These are phyloP conservation scores for Takakia lepidozioides DNA, from an alignment of 225 moss, liverwort and hornwort genomes.

Conservation along the genomic window DNA sequence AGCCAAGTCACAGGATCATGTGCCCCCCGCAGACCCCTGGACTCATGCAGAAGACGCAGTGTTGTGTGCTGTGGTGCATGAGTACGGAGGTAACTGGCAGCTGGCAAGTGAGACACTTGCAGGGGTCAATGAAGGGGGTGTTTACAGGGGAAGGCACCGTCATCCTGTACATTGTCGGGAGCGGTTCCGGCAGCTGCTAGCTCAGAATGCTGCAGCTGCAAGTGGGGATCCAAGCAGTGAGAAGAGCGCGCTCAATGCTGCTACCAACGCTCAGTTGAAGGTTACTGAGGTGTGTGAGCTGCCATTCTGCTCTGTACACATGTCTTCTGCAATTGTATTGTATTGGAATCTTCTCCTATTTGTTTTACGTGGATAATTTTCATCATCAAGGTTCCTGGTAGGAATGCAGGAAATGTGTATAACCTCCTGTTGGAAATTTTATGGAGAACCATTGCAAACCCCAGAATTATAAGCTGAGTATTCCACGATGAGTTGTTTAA, in stretches of 20 bases:
- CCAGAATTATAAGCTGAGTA: too few relatives aligned
- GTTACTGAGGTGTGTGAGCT: slow-evolving; percentile 74
- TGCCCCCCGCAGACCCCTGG: slow-evolving; percentile 67
- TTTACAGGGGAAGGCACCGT: slow-evolving; percentile 79
- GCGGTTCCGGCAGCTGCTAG: slow-evolving; percentile 87
- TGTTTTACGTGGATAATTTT: too few relatives aligned
- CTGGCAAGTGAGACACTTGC: slow-evolving; percentile 83
- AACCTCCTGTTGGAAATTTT: too few relatives aligned
- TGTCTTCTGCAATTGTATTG: too few relatives aligned
- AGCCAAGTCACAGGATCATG: slow-evolving; percentile 44
- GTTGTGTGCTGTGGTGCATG: slow-evolving; percentile 93
- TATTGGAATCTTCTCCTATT: too few relatives aligned
- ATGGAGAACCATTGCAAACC: too few relatives aligned
- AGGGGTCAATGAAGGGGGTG: slow-evolving; percentile 71
- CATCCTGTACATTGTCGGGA: slow-evolving; percentile 84
- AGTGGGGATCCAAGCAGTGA: slow-evolving; percentile 66
- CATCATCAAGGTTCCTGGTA: too few relatives aligned
- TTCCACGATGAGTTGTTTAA: too few relatives aligned
- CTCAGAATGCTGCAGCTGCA: slow-evolving; percentile 61
- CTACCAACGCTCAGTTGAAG: slow-evolving; percentile 61
- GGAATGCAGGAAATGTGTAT: too few relatives aligned
- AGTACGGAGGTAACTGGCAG: slow-evolving; percentile 98
- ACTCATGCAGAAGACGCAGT: slow-evolving; percentile 80
- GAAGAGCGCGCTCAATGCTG: slow-evolving; percentile 47
- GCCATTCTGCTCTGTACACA: too few relatives aligned